Evolutionary conservation across 2,329 filamentous ascomycete species (phyloP).

Genomic region (Whalleya microplaca): DNA sequence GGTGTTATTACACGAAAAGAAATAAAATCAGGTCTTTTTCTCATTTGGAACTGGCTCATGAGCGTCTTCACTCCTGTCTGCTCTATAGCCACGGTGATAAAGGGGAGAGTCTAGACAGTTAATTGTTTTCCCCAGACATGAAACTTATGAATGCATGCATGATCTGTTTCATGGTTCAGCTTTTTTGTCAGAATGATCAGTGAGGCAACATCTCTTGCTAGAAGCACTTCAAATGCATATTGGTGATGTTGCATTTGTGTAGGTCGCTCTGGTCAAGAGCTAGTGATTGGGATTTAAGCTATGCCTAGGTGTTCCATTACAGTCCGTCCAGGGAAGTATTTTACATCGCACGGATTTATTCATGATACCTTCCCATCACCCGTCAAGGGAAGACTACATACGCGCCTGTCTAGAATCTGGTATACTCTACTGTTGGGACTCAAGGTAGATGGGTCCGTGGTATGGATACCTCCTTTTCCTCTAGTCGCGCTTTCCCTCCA

Average conservation of each 20-base stretch:
- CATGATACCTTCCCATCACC: too few relatives aligned
- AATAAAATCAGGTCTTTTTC: constrained; percentile 43
- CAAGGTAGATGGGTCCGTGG: too few relatives aligned
- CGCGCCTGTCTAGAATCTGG: too few relatives aligned
- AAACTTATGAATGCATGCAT: constrained; percentile 35
- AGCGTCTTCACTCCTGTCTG: constrained; percentile 26
- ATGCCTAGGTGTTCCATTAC: neutral
- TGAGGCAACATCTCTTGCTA: neutral
- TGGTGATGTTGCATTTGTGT: neutral
- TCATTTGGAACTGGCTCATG: constrained; percentile 38
- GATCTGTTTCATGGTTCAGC: constrained; percentile 24
- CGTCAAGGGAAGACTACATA: too few relatives aligned
- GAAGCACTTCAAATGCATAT: neutral
- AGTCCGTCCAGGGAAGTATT: neutral
- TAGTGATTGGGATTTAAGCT: neutral
- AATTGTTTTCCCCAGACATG: constrained; percentile 37
- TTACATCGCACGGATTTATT: neutral
- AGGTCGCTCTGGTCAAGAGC: neutral
- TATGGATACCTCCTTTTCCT: too few relatives aligned
- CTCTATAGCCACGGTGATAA: constrained; percentile 30
- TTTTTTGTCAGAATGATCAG: constrained; percentile 7
- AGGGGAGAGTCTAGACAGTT: constrained; percentile 39
- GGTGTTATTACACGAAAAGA: constrained; percentile 42
- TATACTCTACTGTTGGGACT: too few relatives aligned
- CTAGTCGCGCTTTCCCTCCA: too few relatives aligned